These are phyloP conservation scores for Penicillium daleae DNA, from an alignment of 495 filamentous ascomycete species.

Conservation along the genomic window DNA sequence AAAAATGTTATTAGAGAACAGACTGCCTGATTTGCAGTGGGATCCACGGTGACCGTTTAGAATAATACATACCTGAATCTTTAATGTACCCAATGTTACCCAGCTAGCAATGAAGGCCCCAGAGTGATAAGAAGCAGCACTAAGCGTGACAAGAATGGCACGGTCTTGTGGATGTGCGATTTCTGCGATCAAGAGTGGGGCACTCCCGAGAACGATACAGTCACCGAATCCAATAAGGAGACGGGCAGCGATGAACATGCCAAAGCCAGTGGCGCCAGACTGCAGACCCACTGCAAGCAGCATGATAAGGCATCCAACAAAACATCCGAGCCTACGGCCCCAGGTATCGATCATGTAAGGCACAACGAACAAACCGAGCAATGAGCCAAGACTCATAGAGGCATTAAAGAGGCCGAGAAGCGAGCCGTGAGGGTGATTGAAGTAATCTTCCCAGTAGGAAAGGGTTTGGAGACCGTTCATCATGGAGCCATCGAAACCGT, in stretches of 20 bases:
- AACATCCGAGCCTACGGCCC: constrained; percentile 28
- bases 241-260: constrained; percentile 30
- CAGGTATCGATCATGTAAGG: constrained; percentile 14
- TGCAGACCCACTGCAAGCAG: constrained; percentile 29
- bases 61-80: constrained; percentile 13
- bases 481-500: constrained; percentile 35
- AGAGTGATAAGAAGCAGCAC: constrained; percentile 19
- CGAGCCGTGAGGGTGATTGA: constrained; percentile 25
- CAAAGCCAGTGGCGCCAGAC: constrained; percentile 26
- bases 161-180: constrained; percentile 38
- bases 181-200: constrained; percentile 37
- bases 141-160: constrained; percentile 23
- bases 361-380: constrained; percentile 15
- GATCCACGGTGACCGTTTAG: not conserved
- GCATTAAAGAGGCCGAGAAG: constrained; percentile 25
- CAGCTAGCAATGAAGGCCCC: constrained; percentile 24
- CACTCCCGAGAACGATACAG: constrained; percentile 20
- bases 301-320: constrained; percentile 26
- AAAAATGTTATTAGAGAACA: not conserved
- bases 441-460: constrained; percentile 27
- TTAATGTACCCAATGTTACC: constrained; percentile 24
- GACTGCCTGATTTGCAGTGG: no score
- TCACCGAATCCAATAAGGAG: constrained; percentile 35
- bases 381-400: constrained; percentile 30
- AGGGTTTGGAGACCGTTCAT: constrained; percentile 37